Base-by-base conservation (phyloP, 495 filamentous ascomycete species). In the Tuber magnatum region DNA sequence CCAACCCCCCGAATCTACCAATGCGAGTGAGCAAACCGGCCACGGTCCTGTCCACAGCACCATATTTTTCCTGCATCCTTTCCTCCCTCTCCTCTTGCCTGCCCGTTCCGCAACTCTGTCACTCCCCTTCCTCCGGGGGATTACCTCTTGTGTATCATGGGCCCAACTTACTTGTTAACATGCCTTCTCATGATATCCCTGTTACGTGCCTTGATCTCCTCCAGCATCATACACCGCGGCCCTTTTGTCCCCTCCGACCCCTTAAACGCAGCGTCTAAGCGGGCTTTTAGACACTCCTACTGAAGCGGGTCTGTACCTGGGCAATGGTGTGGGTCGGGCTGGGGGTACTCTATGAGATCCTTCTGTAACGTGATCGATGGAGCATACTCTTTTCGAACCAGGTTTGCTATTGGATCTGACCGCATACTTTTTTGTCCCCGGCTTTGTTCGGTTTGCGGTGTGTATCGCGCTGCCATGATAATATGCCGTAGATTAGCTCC, bases 71-170 rank as follows among this genome's bases (percentile, higher is more conserved):
- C 5, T 38, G 16, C 71, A 76, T 75, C 35, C 46, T 46, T 42
- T 46, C 65, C 41, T 76, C 75, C 14, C 38, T 76, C 61, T 76
- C 61, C 24, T 75, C 71, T 43, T 76, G 72, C 71, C 72, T 76
- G 12, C 8, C 48, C 48, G 10, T 32, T n/a, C 51, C 51, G 12
- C 1, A 28, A 61, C 4, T 32, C 51, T n/a, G n/a, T n/a, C n/a
- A n/a, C n/a, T n/a, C n/a, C 12, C 44, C 35, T 41, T 7, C 28
- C 16, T 73, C 38, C 24, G 16, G 32, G 22, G 43, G 56, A n/a
- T n/a, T n/a, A n/a, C n/a, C n/a, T 22, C 35, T 22, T 32, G 20
- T 2, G 12, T 61, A 44, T n/a, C 48, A n/a, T 51, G 12, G 24
- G n/a, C 9, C 48, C 12, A 18, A 18, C 71, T 9, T 41, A 74